phyloP scores from a whole-genome alignment of 129 eudicot genomes.

The Chrysanthemum lavandulifolium region DNA sequence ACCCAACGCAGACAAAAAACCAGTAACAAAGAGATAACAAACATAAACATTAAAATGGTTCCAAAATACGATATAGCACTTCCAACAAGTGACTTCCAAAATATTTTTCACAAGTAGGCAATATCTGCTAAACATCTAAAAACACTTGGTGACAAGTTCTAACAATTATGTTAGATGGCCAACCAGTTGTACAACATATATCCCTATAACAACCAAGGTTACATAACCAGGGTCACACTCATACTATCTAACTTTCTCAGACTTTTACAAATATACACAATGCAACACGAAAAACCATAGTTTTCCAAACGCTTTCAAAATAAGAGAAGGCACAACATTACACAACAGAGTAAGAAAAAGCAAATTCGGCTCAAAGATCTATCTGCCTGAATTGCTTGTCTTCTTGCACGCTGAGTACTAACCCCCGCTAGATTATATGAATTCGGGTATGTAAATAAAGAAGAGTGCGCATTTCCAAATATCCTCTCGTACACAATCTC shows the following conservation, averaged over 20 bases:
- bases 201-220: conserved; percentile 3
- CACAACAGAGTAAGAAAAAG: conserved; percentile 73
- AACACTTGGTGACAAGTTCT: not conserved
- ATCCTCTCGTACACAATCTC: conserved; percentile 63
- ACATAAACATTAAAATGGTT: not conserved
- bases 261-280: conserved; percentile 34
- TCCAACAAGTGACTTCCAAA: conserved; percentile 19
- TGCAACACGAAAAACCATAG: not conserved
- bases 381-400: conserved; percentile 66
- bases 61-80: not conserved
- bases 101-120: not conserved
- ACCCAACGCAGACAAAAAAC: too few relatives aligned
- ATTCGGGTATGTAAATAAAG: conserved; percentile 50
- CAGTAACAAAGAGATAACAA: too few relatives aligned
- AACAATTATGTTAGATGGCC: not conserved
- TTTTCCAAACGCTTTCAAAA: conserved; percentile 40
- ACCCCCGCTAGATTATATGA: conserved; percentile 42
- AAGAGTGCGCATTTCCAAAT: conserved; percentile 47
- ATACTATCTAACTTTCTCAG: conserved; percentile 12
- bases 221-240: not conserved
- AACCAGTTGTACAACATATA: not conserved
- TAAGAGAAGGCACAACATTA: conserved; percentile 59
- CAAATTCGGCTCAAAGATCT: conserved; percentile 61
- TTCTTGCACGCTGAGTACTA: conserved; percentile 64
- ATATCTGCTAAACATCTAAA: not conserved